A percentile compares a stretch with the other conserved stretches of the same genome.
These are phyloP conservation scores for Solidago caesia DNA, from an alignment of 129 eudicot genomes.

Conservation along the genomic window DNA sequence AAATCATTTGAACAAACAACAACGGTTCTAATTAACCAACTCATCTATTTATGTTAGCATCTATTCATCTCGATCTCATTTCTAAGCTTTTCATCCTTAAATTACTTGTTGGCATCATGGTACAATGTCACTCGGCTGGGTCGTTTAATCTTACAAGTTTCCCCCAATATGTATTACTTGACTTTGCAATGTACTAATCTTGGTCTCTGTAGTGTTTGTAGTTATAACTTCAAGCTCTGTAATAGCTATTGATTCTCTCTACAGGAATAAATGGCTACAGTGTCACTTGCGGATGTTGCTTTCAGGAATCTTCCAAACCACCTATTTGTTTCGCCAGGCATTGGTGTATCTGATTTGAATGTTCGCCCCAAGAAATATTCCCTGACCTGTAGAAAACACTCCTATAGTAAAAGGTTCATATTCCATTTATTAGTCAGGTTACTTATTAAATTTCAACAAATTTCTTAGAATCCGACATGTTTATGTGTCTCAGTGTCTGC, in stretches of 20 bases:
- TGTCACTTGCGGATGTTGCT: constrained; percentile 32
- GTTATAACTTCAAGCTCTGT: constrained; percentile 1
- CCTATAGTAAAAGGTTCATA: constrained; percentile 31
- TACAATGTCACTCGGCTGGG: background rate
- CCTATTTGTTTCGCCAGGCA: constrained; percentile 22
- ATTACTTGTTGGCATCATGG: background rate
- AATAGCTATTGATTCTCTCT: constrained; percentile 21
- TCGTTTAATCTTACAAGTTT: background rate
- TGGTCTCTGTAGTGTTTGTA: background rate
- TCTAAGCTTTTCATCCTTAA: background rate
- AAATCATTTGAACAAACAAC: background rate
- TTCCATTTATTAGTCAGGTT: background rate
- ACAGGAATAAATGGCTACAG: constrained; percentile 45
- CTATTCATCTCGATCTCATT: background rate
- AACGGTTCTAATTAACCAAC: too few relatives aligned
- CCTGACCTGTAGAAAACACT: constrained; percentile 19
- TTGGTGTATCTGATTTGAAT: constrained; percentile 12
- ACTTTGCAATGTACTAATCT: background rate
- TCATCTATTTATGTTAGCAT: background rate
- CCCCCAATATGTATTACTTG: background rate
- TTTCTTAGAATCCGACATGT: constrained; percentile 2
- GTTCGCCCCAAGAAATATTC: constrained; percentile 26
- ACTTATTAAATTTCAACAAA: background rate
- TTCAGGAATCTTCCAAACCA: constrained; percentile 20
- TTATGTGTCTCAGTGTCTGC: background rate